Percentiles rank a stretch among this genome's conserved stretches.
Evolutionary conservation across 2,329 filamentous ascomycete species (phyloP).

Genomic region (Penicillium sclerotiorum): DNA sequence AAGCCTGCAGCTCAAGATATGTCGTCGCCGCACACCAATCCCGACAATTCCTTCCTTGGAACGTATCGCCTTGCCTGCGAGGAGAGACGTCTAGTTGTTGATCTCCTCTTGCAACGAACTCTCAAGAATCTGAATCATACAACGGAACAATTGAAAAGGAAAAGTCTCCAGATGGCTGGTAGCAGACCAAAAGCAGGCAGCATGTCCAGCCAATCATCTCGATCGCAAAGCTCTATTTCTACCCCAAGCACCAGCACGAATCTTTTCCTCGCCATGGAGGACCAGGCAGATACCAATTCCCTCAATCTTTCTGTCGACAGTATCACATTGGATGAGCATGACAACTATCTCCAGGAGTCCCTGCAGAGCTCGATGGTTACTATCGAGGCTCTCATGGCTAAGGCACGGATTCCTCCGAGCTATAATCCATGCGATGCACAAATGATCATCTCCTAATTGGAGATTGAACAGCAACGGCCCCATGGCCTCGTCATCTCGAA

Average conservation of each 20-base stretch:
- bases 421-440: too few relatives aligned
- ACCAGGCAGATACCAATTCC: neutral
- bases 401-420: neutral
- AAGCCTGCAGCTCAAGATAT: neutral
- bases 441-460: too few relatives aligned
- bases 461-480: too few relatives aligned
- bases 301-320: neutral
- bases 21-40: neutral
- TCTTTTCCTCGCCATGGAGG: neutral
- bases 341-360: conserved; percentile 5
- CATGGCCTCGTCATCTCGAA: too few relatives aligned
- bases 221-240: conserved; percentile 1
- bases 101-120: neutral
- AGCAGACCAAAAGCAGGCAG: neutral
- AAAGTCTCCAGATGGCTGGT: neutral
- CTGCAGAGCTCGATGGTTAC: neutral
- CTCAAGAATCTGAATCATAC: neutral
- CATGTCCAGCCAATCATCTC: neutral
- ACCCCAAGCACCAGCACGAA: neutral
- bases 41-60: neutral
- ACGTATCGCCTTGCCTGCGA: conserved; percentile 2
- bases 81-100: conserved; percentile 3
- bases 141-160: neutral
- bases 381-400: neutral
- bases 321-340: neutral